Percentiles rank a stretch among this genome's conserved stretches.
Evolutionary conservation across 352 stramenopile genomes (phyloP).

Genomic region (Aphanomyces euteiches): DNA sequence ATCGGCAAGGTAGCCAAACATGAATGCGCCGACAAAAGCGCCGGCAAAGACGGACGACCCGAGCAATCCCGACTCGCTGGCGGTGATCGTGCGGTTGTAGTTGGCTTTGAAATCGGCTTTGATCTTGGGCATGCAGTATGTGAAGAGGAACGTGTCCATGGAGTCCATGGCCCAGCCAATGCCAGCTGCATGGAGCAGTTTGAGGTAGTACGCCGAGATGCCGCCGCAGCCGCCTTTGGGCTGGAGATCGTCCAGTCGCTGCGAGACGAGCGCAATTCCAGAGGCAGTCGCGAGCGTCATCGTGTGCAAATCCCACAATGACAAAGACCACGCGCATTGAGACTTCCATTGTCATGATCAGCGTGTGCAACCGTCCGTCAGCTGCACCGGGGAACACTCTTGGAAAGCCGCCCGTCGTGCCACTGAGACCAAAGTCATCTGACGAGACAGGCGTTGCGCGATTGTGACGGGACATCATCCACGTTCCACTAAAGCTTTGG

Average conservation of each 20-base stretch:
- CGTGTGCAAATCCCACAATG: too few relatives aligned
- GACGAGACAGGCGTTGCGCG: too few relatives aligned
- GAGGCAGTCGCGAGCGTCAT: too few relatives aligned
- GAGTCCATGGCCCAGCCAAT: conserved; percentile 45
- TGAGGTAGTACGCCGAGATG: conserved; percentile 40
- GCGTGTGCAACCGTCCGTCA: too few relatives aligned
- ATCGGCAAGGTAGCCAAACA: conserved; percentile 35
- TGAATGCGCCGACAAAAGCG: conserved; percentile 37
- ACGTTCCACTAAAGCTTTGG: too few relatives aligned
- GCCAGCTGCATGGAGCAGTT: conserved; percentile 37
- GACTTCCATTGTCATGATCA: too few relatives aligned
- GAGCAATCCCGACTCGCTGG: conserved; percentile 35
- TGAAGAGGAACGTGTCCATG: conserved; percentile 41
- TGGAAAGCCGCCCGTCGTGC: too few relatives aligned
- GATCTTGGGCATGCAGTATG: conserved; percentile 39
- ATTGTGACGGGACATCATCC: too few relatives aligned
- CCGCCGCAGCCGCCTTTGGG: conserved; percentile 20
- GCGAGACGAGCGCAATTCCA: conserved; percentile 1
- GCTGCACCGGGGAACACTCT: too few relatives aligned
- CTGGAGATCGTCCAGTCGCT: conserved; percentile 21
- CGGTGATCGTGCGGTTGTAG: conserved; percentile 37
- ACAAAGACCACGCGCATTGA: too few relatives aligned
- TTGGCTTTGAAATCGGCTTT: conserved; percentile 17
- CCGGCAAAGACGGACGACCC: conserved; percentile 36
- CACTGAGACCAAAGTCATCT: too few relatives aligned